Conservation (phyloP, 1,139 yeast species). For the Insectozyma bohioensis region DNA sequence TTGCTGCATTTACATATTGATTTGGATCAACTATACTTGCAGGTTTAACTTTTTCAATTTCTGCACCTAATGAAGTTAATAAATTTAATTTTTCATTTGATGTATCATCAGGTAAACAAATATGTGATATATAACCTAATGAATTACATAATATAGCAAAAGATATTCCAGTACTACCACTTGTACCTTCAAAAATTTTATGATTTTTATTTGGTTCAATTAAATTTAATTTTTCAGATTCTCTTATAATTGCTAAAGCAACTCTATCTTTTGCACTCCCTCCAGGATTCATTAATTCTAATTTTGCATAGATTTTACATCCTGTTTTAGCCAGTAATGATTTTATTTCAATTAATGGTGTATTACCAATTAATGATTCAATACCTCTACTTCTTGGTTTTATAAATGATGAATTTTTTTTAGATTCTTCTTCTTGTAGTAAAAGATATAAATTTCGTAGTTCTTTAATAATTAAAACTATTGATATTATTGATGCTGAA, state of each 20-base stretch:
- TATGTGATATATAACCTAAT: constrained; percentile 84
- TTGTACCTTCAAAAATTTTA: constrained; percentile 87
- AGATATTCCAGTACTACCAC: constrained; percentile 95
- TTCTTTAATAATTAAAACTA: constrained; percentile 15
- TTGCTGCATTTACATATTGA: constrained; percentile 90
- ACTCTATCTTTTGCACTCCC: constrained; percentile 96
- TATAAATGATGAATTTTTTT: constrained; percentile 17
- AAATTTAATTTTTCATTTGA: constrained; percentile 77
- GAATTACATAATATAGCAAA: constrained; percentile 87
- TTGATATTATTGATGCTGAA: constrained; percentile 18
- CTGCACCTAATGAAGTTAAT: constrained; percentile 75
- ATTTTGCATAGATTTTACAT: constrained; percentile 80
- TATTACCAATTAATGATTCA: constrained; percentile 75
- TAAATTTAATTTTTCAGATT: constrained; percentile 60
- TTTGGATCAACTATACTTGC: constrained; percentile 93
- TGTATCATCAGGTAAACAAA: constrained; percentile 94
- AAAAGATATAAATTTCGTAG: constrained; percentile 10
- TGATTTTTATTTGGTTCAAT: constrained; percentile 58
- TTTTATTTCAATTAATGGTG: constrained; percentile 77
- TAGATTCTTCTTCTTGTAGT: not conserved
- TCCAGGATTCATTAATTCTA: constrained; percentile 87
- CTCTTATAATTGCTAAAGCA: constrained; percentile 77
- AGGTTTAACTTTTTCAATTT: constrained; percentile 85
- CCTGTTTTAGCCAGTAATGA: constrained; percentile 78
- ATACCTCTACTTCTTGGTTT: constrained; percentile 40